phyloP scores from a whole-genome alignment of 176 grass and related monocot genomes.

The Zoysia japonica region DNA sequence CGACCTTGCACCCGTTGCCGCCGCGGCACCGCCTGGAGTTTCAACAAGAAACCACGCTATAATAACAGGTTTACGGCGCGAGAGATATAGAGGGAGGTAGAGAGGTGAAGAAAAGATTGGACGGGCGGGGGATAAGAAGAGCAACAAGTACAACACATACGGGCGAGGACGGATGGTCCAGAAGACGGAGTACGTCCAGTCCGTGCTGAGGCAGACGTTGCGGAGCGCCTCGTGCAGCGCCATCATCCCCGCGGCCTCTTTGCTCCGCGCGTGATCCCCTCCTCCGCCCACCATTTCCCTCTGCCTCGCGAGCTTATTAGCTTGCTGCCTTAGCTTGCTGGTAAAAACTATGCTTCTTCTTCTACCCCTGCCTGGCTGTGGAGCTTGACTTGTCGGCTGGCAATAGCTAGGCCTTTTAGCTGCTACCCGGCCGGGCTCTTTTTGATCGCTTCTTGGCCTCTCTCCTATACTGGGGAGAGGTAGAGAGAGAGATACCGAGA shows the following conservation, averaged over 20 bases:
- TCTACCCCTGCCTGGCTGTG: background rate
- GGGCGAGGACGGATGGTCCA: conserved; percentile 99
- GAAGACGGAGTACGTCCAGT: conserved; percentile 99
- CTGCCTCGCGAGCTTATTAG: background rate
- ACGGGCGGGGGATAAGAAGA: background rate
- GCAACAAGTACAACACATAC: conserved; percentile 31
- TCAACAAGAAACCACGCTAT: background rate
- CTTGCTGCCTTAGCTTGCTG: too few species aligned
- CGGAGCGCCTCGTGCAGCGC: conserved; percentile 92
- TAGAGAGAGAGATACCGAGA: background rate
- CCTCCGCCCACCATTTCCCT: conserved; percentile 79
- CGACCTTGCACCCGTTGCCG: conserved; percentile 95
- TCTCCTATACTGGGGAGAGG: background rate
- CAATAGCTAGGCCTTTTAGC: conserved; percentile 22
- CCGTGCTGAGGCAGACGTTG: conserved; percentile 94
- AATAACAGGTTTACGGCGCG: background rate
- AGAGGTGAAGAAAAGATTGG: background rate
- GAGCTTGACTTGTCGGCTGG: conserved; percentile 27
- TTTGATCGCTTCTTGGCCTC: conserved; percentile 51
- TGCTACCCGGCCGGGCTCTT: conserved; percentile 34
- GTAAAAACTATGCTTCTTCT: conserved; percentile 19
- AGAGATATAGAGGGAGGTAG: background rate
- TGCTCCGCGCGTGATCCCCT: conserved; percentile 77
- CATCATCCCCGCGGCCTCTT: conserved; percentile 96
- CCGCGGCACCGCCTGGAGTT: conserved; percentile 77